Percentiles rank a stretch among this genome's conserved stretches.
Evolutionary conservation across 495 filamentous ascomycete genomes (phyloP).

Genomic region (Lindgomyces ingoldianus): DNA sequence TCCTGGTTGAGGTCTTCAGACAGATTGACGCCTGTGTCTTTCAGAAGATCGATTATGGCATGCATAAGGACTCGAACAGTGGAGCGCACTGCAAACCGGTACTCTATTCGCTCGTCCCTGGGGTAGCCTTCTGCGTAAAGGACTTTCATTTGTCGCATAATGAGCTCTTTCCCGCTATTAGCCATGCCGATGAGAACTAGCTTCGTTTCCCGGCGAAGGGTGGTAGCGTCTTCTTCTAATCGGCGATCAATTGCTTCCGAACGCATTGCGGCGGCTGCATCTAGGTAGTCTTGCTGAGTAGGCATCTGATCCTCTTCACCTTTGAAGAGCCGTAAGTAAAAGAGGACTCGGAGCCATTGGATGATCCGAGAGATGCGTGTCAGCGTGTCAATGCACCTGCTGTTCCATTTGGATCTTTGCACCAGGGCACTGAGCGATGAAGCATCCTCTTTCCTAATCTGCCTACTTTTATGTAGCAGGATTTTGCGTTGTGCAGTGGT

Average conservation of each 20-base stretch:
- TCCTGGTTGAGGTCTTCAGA: conserved; percentile 21
- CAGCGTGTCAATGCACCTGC: conserved; percentile 6
- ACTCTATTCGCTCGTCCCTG: conserved; percentile 20
- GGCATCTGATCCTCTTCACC: neutral
- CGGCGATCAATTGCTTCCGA: conserved; percentile 31
- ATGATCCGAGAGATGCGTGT: conserved; percentile 26
- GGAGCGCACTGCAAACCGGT: conserved; percentile 17
- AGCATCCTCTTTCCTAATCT: conserved; percentile 31
- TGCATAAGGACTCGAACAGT: conserved; percentile 31
- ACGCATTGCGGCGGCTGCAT: conserved; percentile 28
- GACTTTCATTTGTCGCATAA: conserved; percentile 34
- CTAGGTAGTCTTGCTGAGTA: conserved; percentile 25
- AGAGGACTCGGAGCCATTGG: conserved; percentile 32
- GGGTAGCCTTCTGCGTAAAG: conserved; percentile 30
- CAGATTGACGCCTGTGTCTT: conserved; percentile 28
- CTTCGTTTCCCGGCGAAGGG: conserved; percentile 28
- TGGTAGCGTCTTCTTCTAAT: conserved; percentile 29
- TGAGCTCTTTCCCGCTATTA: conserved; percentile 31
- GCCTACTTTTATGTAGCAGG: conserved; percentile 32
- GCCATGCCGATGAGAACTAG: conserved; percentile 23
- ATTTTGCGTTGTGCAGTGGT: conserved; percentile 33
- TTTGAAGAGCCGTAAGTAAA: conserved; percentile 26
- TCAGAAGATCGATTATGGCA: conserved; percentile 30
- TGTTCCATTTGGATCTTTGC: conserved; percentile 17
- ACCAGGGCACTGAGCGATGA: conserved; percentile 20